Evolutionary conservation across 495 filamentous ascomycete genomes (phyloP), one percentile per base, ranked within the genome.

Genomic region (Cenococcum geophilum): DNA sequence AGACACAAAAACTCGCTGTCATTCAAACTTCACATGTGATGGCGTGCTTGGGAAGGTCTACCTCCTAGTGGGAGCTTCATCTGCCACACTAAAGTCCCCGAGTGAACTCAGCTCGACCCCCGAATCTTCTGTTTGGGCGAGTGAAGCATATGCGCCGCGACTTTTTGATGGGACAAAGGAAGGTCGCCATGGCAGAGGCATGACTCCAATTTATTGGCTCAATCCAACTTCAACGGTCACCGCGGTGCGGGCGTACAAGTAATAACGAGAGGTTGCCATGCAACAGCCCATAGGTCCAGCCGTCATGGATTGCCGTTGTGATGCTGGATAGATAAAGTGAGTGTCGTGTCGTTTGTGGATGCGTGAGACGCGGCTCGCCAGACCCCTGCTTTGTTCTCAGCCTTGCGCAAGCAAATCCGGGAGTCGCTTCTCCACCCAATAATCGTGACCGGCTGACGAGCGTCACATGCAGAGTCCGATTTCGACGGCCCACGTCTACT

Each of bases 51-150:
- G 49, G 27, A 52, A n/a, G 21, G 21, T 5, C 2, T 23, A 52
- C 25, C 21, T 52, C 21, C 12, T 52, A 32, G 21, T 52, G 14
- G 36, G 53, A 20, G 23, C 14, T 11, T 18, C 9, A 22, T 43
- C 36, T 12, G 18, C 34, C 2, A 21, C n/a, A 18, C 4, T 23
- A 11, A 21, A 56, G 3, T 18, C 32, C 21, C 23, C 18, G 10
- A 56, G 16, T 56, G 16, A 32, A n/a, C 25, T 12, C 11, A 40
- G n/a, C 20, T 56, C 53, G 1, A 27, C 22, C 20, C n/a, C 51
- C 34, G 14, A n/a, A 12, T 56, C 53, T 43, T 56, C 53, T 34
- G 32, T 18, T 25, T 56, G 53, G 53, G 53, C 53, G 27, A 56
- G 6, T 5, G 53, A 27, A n/a, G 53, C 20, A 22, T 56, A 56